Base-by-base conservation (phyloP, 2,329 filamentous ascomycete species). In the Ophiostoma sp. region DNA sequence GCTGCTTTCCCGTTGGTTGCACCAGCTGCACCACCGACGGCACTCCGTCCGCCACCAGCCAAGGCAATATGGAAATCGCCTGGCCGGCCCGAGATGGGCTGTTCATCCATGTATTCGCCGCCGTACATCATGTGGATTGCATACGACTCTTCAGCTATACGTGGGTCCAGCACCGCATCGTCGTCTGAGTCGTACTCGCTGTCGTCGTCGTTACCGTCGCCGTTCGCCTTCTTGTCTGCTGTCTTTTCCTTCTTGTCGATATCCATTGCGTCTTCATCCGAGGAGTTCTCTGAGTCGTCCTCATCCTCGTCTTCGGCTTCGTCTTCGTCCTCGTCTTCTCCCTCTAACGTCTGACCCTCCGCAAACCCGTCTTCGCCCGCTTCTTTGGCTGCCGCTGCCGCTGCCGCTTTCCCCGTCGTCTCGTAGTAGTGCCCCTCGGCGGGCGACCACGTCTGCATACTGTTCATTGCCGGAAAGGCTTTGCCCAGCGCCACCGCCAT, bases 71-170 rank as follows among this genome's bases (percentile, higher is more conserved):
- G 88, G 80, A 91, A 92, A 71, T 90, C 88, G 69, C 90, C 90
- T 0, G 90, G 90, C 39, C 87, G 85, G 68, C 90, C 90, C 0
- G 89, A 91, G 77, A 92, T 91, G 57, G 89, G 89, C 76, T 90
- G 91, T 79, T 91, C 88, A 80, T 92, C 88, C 81, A 91, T 87
- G 78, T 89, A 91, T 76, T 91, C 89, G 68, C 88, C 87, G 50
- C 89, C 89, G 76, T 87, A 88, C 75, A 84, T 85, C 80, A 88
- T 83, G 76, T 90, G 87, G 55, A 88, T 83, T 76, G 84, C 81
- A 75, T 89, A 86, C 0, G 89, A 87, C 77, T 90, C 87, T 76
- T 90, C 88, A 1, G 89, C 84, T 2, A 87, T 80, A 17, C 85
- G 83, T 4, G 80, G 75, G 74, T 87, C 83, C 3, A 86, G 79